A percentile compares a stretch with the other conserved stretches of the same genome.
Conservation (phyloP, 2,329 filamentous ascomycete genomes). For the Aspergillus niger region DNA sequence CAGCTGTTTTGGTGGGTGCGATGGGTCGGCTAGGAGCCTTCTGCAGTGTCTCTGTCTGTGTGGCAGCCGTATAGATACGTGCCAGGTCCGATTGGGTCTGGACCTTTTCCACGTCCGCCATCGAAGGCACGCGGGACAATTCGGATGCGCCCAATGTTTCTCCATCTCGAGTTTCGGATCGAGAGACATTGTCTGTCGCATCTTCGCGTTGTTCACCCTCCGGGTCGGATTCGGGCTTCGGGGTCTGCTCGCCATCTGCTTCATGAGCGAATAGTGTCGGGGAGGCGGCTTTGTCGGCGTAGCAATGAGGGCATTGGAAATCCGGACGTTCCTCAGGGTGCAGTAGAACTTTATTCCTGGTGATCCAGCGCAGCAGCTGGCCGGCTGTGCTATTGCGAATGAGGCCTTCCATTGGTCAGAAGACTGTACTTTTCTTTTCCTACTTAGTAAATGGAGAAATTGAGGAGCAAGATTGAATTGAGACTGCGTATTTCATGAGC, state of each 20-base stretch:
- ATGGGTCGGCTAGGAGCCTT: conserved; percentile 1
- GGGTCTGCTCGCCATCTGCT: background rate
- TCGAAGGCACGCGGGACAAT: conserved; percentile 3
- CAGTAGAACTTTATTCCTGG: background rate
- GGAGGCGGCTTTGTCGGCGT: background rate
- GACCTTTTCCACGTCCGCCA: conserved; percentile 6
- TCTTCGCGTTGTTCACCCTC: background rate
- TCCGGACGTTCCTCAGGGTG: conserved; percentile 5
- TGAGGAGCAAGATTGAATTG: background rate
- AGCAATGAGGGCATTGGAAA: conserved; percentile 6
- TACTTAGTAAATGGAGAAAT: background rate
- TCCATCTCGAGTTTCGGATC: background rate
- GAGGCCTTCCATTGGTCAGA: background rate
- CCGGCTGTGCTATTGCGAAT: conserved; percentile 3
- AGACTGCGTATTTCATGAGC: background rate
- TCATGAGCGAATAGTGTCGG: background rate
- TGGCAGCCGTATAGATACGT: conserved; percentile 1
- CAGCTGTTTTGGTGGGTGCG: conserved; percentile 3
- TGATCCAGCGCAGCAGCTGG: conserved; percentile 5
- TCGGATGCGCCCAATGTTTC: background rate
- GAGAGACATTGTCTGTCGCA: background rate
- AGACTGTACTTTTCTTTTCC: too few species aligned
- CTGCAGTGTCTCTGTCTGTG: conserved; percentile 7
- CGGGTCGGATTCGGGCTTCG: background rate
- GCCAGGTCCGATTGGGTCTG: conserved; percentile 3